Conservation (phyloP, 176 grass and related monocot species). For the Raddia distichophylla region DNA sequence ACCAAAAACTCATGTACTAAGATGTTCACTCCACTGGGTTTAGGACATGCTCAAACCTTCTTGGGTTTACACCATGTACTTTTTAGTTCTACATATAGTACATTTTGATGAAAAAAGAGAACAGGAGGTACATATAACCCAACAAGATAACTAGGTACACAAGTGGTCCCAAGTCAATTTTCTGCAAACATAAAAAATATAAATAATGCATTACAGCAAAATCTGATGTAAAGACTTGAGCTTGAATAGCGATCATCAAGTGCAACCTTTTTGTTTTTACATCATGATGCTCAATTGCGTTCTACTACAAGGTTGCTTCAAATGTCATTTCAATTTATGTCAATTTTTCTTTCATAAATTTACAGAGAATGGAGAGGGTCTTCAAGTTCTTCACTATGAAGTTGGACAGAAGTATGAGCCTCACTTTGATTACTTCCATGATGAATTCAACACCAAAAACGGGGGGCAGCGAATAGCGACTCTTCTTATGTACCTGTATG, state of each 20-base stretch:
- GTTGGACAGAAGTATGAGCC: conserved; percentile 94
- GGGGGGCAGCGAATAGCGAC: conserved; percentile 94
- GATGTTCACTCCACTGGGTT: neutral
- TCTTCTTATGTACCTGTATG: conserved; percentile 99
- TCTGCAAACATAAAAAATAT: neutral
- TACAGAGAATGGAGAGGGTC: conserved; percentile 89
- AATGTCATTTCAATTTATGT: neutral
- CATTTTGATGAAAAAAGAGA: conserved; percentile 1
- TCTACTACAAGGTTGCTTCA: conserved; percentile 21
- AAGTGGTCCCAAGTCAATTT: neutral
- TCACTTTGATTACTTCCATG: conserved; percentile 94
- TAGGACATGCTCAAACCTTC: neutral
- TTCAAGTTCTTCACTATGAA: conserved; percentile 99
- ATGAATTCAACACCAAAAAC: conserved; percentile 89
- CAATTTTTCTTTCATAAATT: conserved; percentile 30
- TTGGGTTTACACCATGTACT: too few species aligned
- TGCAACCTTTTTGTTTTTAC: neutral
- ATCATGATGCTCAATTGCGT: conserved; percentile 5
- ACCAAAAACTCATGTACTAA: conserved; percentile 1
- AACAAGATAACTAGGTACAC: neutral
- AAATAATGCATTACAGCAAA: neutral
- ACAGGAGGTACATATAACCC: neutral
- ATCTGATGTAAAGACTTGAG: neutral
- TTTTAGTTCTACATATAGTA: neutral
- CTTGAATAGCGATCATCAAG: neutral